A percentile compares a stretch with the other conserved stretches of the same genome.
phyloP scores from a whole-genome alignment of 345 rosid species.

The Cardiospermum halicacabum region DNA sequence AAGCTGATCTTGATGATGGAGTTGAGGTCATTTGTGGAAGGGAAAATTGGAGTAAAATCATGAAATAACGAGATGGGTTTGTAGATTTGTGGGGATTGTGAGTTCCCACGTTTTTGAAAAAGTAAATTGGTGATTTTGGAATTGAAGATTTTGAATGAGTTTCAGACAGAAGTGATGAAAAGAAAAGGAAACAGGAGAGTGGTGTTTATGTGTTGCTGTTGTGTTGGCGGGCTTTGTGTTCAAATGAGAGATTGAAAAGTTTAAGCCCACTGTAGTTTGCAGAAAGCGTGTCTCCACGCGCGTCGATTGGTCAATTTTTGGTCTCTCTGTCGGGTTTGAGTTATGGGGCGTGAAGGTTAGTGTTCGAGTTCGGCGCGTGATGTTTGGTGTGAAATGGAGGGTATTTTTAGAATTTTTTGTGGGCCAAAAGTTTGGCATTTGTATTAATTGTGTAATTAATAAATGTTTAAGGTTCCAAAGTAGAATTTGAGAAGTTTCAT shows the following conservation, averaged over 20 bases:
- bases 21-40: constrained; percentile 27
- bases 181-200: no score
- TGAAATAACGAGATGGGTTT: background rate
- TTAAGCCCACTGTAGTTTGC: constrained; percentile 5
- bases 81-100: constrained; percentile 2
- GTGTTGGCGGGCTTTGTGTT: constrained; percentile 56
- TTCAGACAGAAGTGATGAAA: background rate
- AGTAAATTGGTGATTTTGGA: background rate
- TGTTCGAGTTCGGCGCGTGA: background rate
- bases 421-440: background rate
- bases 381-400: background rate
- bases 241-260: constrained; percentile 34
- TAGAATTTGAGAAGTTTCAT: no score
- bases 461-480: no score
- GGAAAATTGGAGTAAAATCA: background rate
- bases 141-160: constrained; percentile 17
- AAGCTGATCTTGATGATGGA: constrained; percentile 31
- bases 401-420: background rate
- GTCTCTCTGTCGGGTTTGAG: constrained; percentile 1
- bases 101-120: constrained; percentile 12
- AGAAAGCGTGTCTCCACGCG: constrained; percentile 36
- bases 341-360: background rate
- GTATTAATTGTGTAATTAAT: no score
- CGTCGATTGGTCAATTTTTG: constrained; percentile 53
- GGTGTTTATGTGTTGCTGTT: background rate